These are phyloP conservation scores for Ettlia oleoabundans DNA, from an alignment of 139 green algal genomes.

Conservation along the genomic window DNA sequence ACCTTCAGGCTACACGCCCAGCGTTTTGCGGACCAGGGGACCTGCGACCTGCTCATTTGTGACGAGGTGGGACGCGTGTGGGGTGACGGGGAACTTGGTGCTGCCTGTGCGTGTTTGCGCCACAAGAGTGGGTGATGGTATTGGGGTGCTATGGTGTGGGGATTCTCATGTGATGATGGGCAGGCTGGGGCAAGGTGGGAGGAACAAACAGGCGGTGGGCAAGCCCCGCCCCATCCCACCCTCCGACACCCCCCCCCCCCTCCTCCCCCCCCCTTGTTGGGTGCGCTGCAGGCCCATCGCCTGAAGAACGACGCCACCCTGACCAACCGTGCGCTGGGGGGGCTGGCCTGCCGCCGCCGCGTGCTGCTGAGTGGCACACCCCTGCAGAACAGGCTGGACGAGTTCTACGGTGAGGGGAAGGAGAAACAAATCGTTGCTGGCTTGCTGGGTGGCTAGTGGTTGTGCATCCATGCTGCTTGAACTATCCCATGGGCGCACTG, in stretches of 20 bases:
- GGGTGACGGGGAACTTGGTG: too few species aligned
- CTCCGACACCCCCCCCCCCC: too few species aligned
- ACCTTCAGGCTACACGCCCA: conserved; percentile 94
- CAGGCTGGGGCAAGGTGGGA: too few species aligned
- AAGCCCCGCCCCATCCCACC: too few species aligned
- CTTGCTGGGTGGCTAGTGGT: not conserved
- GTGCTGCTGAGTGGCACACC: conserved; percentile 96
- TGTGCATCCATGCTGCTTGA: not conserved
- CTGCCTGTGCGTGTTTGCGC: too few species aligned
- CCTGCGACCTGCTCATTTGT: conserved; percentile 97
- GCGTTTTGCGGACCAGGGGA: conserved; percentile 61
- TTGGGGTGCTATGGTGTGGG: too few species aligned
- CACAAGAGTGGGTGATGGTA: not conserved
- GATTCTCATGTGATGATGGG: too few species aligned
- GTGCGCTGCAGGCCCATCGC: conserved; percentile 75
- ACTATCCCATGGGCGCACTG: not conserved
- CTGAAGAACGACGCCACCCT: conserved; percentile 97
- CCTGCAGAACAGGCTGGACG: conserved; percentile 97
- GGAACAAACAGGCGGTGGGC: too few species aligned
- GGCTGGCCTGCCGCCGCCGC: conserved; percentile 83
- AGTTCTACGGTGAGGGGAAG: conserved; percentile 57
- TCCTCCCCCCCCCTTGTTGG: too few species aligned
- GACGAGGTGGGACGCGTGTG: conserved; percentile 87
- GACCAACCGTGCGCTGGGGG: conserved; percentile 86
- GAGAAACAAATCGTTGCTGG: not conserved